These are phyloP conservation scores for Mariannaea sp. DNA, from an alignment of 2,329 filamentous ascomycete species.

Conservation along the genomic window DNA sequence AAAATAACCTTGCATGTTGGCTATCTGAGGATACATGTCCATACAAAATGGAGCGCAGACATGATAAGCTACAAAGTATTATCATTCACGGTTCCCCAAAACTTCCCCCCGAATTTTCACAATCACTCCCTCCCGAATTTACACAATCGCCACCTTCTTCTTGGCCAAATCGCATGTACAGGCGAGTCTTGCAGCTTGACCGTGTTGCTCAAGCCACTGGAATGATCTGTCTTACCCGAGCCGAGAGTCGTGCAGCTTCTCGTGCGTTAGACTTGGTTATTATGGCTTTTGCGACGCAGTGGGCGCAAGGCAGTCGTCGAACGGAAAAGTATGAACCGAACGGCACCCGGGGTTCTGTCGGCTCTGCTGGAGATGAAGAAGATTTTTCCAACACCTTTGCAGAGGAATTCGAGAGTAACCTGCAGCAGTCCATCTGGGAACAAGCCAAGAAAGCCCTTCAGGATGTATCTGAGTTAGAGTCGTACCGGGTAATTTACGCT, in stretches of 20 bases:
- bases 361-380: background rate
- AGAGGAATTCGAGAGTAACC: constrained; percentile 44
- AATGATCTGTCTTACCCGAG: constrained; percentile 44
- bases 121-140: constrained; percentile 5
- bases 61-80: background rate
- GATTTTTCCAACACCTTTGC: constrained; percentile 19
- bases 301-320: constrained; percentile 46
- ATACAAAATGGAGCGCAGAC: constrained; percentile 42
- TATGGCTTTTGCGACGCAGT: constrained; percentile 58
- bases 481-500: constrained; percentile 44
- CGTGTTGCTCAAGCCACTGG: constrained; percentile 45
- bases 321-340: constrained; percentile 7
- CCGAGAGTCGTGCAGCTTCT: constrained; percentile 47
- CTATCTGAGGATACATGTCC: constrained; percentile 57
- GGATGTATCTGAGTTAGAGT: constrained; percentile 43
- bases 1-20: constrained; percentile 58
- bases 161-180: constrained; percentile 55
- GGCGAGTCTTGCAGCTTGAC: constrained; percentile 53
- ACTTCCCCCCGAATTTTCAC: constrained; percentile 13
- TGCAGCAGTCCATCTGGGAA: constrained; percentile 45
- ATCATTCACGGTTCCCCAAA: background rate
- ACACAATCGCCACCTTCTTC: constrained; percentile 41
- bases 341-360: background rate
- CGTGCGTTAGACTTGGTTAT: constrained; percentile 53
- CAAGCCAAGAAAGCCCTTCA: constrained; percentile 42